Conservation (phyloP, 2,329 filamentous ascomycete genomes). For the Apiospora arundinis region DNA sequence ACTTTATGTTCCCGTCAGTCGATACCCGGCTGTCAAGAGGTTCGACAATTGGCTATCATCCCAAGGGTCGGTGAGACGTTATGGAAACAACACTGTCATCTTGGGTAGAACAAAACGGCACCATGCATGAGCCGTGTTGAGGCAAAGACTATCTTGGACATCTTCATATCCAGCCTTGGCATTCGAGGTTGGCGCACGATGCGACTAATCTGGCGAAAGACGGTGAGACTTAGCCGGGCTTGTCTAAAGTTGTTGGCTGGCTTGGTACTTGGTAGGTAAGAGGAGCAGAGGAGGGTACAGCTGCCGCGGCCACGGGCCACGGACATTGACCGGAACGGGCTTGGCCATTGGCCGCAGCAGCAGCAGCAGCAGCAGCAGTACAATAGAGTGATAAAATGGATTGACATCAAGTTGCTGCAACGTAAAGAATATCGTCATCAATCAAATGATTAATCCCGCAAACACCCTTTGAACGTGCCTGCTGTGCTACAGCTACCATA, state of each 20-base stretch:
- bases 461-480: too few species aligned
- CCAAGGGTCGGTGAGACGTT: conserved; percentile 1
- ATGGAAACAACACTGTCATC: neutral
- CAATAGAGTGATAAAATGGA: too few species aligned
- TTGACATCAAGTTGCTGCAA: too few species aligned
- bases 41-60: neutral
- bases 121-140: neutral
- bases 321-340: too few species aligned
- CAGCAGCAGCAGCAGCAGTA: too few species aligned
- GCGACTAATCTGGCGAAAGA: neutral
- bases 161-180: neutral
- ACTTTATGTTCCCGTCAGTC: neutral
- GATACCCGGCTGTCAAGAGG: neutral
- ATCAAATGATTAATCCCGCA: too few species aligned
- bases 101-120: neutral
- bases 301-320: neutral
- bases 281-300: neutral
- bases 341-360: too few species aligned
- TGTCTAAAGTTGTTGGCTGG: too few species aligned
- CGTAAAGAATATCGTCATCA: too few species aligned
- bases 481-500: neutral
- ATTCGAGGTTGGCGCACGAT: neutral
- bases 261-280: neutral
- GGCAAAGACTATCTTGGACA: neutral
- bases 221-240: neutral